Evolutionary conservation across 176 grass and related monocot genomes (phyloP), one percentile per base, ranked within the genome.

Genomic region (Musa acuminata): DNA sequence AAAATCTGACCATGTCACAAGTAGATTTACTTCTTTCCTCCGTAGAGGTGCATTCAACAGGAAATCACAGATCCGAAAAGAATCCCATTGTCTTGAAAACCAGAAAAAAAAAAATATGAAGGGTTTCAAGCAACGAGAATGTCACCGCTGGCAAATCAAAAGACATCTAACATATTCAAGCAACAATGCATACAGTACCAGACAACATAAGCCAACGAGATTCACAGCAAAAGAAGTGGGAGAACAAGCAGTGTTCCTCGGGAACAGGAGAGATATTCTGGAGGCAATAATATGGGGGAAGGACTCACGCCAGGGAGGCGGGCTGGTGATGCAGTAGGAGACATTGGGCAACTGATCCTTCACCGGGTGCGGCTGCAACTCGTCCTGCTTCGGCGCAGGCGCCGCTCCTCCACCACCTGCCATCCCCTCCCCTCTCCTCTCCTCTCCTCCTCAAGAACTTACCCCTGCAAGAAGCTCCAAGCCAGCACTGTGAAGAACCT

Each of bases 311-410:
- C 96, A 99, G 11, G 96, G 96, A 2, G 96, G 96, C 66, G 96
- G 96, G 51, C 96, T 99, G 62, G 82, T 99, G 90, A 99, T 95
- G 81, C 96, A 99, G 79, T 89, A 99, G 60, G 96, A 95, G 59
- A 99, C 84, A 25, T 84, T 78, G 11, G 83, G 78, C 21, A 99
- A 86, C 83, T 99, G 96, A 76, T 95, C 96, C 80, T 84, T 99
- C 73, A 99, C 96, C 1, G 91, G 86, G 81, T 99, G 96, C 49
- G 91, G 96, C 82, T 88, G 78, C 75, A 99, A 81, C 64, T 95
- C 96, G 51, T 99, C 96, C 43, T 91, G 96, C 91, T 99, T 99
- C 76, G 90, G 93, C 50, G 79, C 83, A 55, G 84, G 74, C 71
- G 23, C 90, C 83, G 64, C 95, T 29, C 90, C 86, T 1, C 85